Conservation (phyloP, 2,329 filamentous ascomycete genomes). For the Phaeosphaeriaceae sp. region DNA sequence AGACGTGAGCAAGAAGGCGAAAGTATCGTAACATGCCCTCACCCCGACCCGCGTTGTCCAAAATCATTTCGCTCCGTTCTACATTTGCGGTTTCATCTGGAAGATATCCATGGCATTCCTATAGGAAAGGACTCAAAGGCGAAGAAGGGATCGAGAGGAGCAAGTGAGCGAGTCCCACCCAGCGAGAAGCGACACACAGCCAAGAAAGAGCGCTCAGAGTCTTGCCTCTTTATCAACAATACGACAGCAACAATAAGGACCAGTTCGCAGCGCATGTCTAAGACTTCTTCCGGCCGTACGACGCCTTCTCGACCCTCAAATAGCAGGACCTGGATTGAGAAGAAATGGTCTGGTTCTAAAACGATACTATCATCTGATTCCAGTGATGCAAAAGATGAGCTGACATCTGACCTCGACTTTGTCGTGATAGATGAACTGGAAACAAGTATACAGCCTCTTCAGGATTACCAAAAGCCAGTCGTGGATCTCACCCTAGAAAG, state of each 20-base stretch:
- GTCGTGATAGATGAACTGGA: constrained; percentile 5
- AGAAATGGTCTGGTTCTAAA: constrained; percentile 6
- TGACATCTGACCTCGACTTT: constrained; percentile 8
- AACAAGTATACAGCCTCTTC: constrained; percentile 7
- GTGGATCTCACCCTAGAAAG: constrained; percentile 4
- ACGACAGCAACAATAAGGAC: background rate
- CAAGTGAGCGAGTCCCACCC: constrained; percentile 1
- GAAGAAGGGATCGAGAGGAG: background rate
- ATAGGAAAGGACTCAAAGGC: constrained; percentile 3
- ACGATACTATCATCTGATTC: constrained; percentile 1
- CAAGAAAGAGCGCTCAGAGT: constrained; percentile 4
- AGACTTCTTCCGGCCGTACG: background rate
- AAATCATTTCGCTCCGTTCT: constrained; percentile 2
- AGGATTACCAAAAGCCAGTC: constrained; percentile 4
- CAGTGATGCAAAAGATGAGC: constrained; percentile 8
- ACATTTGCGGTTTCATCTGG: constrained; percentile 2
- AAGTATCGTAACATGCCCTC: background rate
- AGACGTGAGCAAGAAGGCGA: background rate
- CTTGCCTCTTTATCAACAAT: constrained; percentile 6
- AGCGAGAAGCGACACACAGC: background rate
- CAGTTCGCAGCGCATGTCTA: constrained; percentile 1
- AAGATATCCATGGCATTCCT: constrained; percentile 3
- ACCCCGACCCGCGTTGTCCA: background rate
- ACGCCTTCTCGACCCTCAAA: constrained; percentile 1
- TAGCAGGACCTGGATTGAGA: constrained; percentile 2